A percentile compares a stretch with the other conserved stretches of the same genome.
These are phyloP conservation scores for Gossypium thurberi DNA, from an alignment of 345 rosid species.

Conservation along the genomic window DNA sequence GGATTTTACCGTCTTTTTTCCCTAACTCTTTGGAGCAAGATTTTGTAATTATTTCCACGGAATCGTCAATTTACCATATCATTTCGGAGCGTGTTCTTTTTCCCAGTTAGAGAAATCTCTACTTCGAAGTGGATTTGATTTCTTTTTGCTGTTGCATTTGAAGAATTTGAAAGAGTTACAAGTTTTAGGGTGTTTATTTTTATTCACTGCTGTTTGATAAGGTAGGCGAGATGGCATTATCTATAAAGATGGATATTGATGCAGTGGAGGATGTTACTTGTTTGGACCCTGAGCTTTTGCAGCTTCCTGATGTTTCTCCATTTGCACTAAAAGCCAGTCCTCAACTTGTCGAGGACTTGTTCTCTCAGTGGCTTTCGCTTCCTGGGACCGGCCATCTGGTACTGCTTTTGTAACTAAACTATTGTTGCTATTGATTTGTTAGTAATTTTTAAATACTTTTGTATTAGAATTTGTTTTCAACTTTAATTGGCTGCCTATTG, in stretches of 20 bases:
- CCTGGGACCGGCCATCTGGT: constrained; percentile 64
- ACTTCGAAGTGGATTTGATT: background rate
- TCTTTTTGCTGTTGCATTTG: background rate
- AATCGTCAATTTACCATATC: background rate
- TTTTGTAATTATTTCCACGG: background rate
- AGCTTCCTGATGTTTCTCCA: constrained; percentile 66
- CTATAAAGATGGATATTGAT: constrained; percentile 31
- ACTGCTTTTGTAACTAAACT: constrained; percentile 9
- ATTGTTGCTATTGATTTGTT: background rate
- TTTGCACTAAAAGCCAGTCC: constrained; percentile 40
- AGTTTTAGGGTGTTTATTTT: background rate
- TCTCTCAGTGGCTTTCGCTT: constrained; percentile 83
- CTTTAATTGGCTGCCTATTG: background rate
- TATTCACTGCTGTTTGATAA: constrained; percentile 5
- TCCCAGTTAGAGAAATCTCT: background rate
- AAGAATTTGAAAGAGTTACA: background rate
- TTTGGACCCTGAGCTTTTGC: constrained; percentile 61
- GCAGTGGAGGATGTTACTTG: constrained; percentile 29
- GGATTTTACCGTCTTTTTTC: background rate
- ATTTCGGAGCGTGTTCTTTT: background rate
- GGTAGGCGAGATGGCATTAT: background rate
- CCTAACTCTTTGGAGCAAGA: background rate
- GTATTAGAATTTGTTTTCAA: background rate
- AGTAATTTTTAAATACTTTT: background rate
- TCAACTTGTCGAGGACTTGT: constrained; percentile 51